Evolutionary conservation across 176 grass and related monocot genomes (phyloP), one percentile per base, ranked within the genome.

Genomic region (Eragrostis nindensis): DNA sequence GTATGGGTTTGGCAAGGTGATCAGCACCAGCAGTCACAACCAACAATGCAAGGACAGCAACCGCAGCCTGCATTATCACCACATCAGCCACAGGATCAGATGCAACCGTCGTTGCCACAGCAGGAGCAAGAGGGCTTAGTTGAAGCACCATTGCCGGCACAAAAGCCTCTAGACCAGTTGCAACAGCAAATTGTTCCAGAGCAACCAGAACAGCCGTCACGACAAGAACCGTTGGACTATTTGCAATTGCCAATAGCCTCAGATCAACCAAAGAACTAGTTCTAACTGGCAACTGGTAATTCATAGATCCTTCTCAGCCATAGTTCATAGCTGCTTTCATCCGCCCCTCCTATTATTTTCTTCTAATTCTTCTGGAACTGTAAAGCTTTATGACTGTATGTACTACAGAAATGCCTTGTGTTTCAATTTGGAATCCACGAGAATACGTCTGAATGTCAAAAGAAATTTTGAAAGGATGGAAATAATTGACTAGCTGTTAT

Each of bases 1-100:
- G 92, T 95, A 22, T 98, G 95, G 95, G 79, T 89, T 60, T 98
- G 95, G 95, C 86, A 98, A 78, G 88, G 84, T 36, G 91, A 97
- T 62, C 48, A 54, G 22, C 39, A 83, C 8, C 82, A 86, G 61
- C 75, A 81, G 24, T 72, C 64, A 54, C 69, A 76, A 25, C 57
- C 74, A 62, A 48, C 73, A n/a, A 38, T 70, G 41, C 78, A 88
- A 60, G 50, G 62, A 59, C 76, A 85, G 60, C 70, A 77, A 53
- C 65, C 36, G 11, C 39, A 82, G 32, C 21, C 32, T 18, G 53
- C 39, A n/a, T 17, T 80, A 25, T 22, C 82, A 57, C 18, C 72
- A 71, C 44, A 22, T 0, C 63, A 42, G 36, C 45, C 70, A 63
- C 64, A 48, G 0, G 54, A 80, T 62, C 53, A 70, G 44, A 70